Conservation (phyloP, 805 yeast genomes). For the Tetrapisispora namnaoensis region DNA sequence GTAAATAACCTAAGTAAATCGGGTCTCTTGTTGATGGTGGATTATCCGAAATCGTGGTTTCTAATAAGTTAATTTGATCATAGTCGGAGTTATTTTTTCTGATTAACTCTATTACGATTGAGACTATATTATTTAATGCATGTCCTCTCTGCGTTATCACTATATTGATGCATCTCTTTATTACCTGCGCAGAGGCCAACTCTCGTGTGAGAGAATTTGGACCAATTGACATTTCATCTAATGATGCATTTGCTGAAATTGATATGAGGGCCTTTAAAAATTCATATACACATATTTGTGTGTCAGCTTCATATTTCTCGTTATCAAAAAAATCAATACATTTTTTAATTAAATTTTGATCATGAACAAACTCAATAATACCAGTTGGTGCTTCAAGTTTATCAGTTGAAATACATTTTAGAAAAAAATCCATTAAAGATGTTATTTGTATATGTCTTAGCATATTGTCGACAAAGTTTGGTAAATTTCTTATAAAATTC, state of each 20-base stretch:
- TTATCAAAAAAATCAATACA: conserved; percentile 55
- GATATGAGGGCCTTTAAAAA: conserved; percentile 88
- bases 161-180: conserved; percentile 52
- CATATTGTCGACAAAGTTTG: conserved; percentile 56
- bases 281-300: conserved; percentile 89
- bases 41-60: conserved; percentile 65
- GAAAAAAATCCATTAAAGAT: conserved; percentile 79
- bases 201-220: conserved; percentile 86
- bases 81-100: conserved; percentile 93
- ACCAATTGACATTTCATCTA: conserved; percentile 71
- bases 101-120: conserved; percentile 84
- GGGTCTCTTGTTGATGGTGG: conserved; percentile 90
- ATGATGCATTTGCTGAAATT: conserved; percentile 86
- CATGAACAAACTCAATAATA: conserved; percentile 64
- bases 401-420: conserved; percentile 86
- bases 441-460: conserved; percentile 75
- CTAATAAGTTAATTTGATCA: conserved; percentile 71
- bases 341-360: conserved; percentile 62
- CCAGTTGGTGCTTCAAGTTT: conserved; percentile 85
- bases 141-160: conserved; percentile 62
- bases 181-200: conserved; percentile 59
- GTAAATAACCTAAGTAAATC: conserved; percentile 78
- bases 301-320: conserved; percentile 47
- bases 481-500: conserved; percentile 34
- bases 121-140: conserved; percentile 83